Base-by-base conservation (phyloP, 129 eudicot species). In the Chrysanthemum makinoi region DNA sequence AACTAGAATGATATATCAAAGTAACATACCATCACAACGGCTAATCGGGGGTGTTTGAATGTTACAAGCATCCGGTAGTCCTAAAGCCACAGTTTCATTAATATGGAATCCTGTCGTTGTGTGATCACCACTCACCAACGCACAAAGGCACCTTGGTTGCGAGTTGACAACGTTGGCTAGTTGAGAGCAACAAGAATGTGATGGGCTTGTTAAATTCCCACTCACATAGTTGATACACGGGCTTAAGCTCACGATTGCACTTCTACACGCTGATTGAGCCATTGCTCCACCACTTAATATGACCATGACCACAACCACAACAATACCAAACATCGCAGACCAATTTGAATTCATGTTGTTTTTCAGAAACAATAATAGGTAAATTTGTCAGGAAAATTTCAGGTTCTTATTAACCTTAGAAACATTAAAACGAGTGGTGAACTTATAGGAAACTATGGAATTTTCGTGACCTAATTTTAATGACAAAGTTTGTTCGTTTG, bases 171-270 rank as follows among this genome's bases (percentile, higher is more conserved):
- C 85, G 62, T 57, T 79, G 50, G 76, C 75, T 52, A 93, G 89
- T 51, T 77, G 81, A 2, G 86, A 75, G 84, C 98, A 93, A 72
- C 98, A 93, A 13, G 95, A 72, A 28, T 79, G 30, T 18, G 98
- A 72, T 1, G 98, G 98, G 2, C 81, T 80, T 6, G 96, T 79
- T 56, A 88, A 68, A 20, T 83, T 89, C 44, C 96, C 95, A 0
- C 84, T 70, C 14, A 89, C 82, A 67, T 81, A 89, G 74, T 69
- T 84, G 6, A 93, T 80, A 68, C 98, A 93, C 1, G 96, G 82
- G 66, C 86, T 80, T 75, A 94, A 53, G 82, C 84, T 81, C 73
- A 86, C 30, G 5, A 94, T 60, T 20, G 79, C 89, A 18, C 60
- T 73, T 17, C 83, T 81, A 85, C 96, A 94, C 69, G 76, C 81